Conservation (phyloP, 345 rosid species). For the Pistacia vera region DNA sequence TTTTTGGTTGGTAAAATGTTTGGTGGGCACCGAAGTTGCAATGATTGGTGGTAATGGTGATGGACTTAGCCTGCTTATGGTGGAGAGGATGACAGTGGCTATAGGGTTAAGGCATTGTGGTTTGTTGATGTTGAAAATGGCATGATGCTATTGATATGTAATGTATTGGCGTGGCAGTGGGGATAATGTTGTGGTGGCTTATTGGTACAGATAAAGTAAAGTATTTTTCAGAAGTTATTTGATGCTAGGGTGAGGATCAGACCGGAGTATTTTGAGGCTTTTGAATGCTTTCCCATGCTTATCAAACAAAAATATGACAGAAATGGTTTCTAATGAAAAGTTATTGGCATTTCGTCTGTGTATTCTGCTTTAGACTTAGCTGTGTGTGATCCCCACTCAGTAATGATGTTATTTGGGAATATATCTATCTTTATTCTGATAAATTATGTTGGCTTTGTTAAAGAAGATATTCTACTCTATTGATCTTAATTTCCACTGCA, state of each 20-base stretch:
- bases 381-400: background rate
- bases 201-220: background rate
- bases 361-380: background rate
- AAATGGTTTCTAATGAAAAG: background rate
- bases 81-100: background rate
- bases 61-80: background rate
- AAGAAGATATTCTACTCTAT: background rate
- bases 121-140: background rate
- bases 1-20: background rate
- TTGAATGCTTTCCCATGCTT: background rate
- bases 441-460: background rate
- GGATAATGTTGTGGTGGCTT: background rate
- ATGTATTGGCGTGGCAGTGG: background rate
- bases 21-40: background rate
- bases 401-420: background rate
- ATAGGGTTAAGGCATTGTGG: background rate
- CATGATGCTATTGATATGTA: background rate
- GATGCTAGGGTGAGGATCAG: background rate
- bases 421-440: background rate
- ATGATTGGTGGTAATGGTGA: background rate
- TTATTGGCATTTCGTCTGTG: background rate
- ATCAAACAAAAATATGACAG: background rate
- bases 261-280: background rate
- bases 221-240: background rate
- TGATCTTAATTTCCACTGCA: background rate